Conservation (phyloP, 2,329 filamentous ascomycete species). For the Trichoderma oligosporum region DNA sequence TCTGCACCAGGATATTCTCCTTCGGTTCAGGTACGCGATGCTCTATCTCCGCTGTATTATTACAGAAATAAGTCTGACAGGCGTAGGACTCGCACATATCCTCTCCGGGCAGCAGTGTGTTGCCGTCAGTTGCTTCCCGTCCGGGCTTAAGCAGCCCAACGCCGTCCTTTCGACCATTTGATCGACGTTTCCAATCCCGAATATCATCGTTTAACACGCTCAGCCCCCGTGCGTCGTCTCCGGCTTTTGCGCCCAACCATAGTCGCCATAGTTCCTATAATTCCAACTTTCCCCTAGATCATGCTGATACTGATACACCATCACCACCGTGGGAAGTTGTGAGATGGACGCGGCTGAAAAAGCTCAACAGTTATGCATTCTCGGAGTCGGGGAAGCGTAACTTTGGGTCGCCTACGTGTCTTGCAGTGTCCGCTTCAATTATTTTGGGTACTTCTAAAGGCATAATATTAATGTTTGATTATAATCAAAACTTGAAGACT, state of each 20-base stretch:
- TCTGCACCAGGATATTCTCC: slow-evolving; percentile 82
- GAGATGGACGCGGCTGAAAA: slow-evolving; percentile 89
- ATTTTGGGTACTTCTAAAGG: slow-evolving; percentile 92
- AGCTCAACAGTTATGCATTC: slow-evolving; percentile 83
- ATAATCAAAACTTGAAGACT: slow-evolving; percentile 89
- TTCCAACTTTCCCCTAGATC: slow-evolving; percentile 62
- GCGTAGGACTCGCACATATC: slow-evolving; percentile 57
- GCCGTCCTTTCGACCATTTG: slow-evolving; percentile 86
- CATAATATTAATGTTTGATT: slow-evolving; percentile 93
- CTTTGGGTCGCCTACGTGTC: slow-evolving; percentile 86
- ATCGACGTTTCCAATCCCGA: slow-evolving; percentile 87
- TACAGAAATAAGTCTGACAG: slow-evolving; percentile 28
- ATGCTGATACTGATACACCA: slow-evolving; percentile 63
- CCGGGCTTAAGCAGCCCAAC: slow-evolving; percentile 65
- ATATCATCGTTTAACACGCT: slow-evolving; percentile 55
- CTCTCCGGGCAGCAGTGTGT: slow-evolving; percentile 69
- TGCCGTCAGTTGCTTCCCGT: slow-evolving; percentile 65
- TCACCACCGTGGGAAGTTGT: slow-evolving; percentile 95
- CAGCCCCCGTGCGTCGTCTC: slow-evolving; percentile 69
- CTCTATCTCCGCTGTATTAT: neutral
- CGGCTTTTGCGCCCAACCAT: slow-evolving; percentile 70
- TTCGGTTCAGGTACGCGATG: slow-evolving; percentile 65
- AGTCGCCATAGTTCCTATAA: slow-evolving; percentile 77
- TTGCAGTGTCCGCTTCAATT: slow-evolving; percentile 83
- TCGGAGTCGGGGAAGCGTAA: slow-evolving; percentile 89